phyloP scores from a whole-genome alignment of 1,284 basidiomycete genomes.

The Boletellus deceptivus region DNA sequence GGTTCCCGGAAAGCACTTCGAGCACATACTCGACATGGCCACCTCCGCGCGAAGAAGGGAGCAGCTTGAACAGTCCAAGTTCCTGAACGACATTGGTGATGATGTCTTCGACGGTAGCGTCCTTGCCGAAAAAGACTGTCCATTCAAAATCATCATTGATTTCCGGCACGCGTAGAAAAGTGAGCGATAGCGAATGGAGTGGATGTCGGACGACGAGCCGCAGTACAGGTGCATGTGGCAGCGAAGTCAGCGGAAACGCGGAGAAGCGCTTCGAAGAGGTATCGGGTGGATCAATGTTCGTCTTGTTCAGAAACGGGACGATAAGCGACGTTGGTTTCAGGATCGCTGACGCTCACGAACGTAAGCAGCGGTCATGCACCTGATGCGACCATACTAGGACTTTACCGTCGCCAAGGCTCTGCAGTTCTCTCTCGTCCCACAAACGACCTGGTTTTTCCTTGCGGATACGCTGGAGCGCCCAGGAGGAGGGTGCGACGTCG shows the following conservation, averaged over 20 bases:
- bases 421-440: constrained; percentile 71
- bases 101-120: constrained; percentile 51
- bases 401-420: constrained; percentile 62
- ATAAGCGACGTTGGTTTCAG: constrained; percentile 46
- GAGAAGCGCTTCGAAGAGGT: constrained; percentile 58
- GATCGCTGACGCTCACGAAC: constrained; percentile 44
- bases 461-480: constrained; percentile 67
- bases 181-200: constrained; percentile 50
- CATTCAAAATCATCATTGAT: constrained; percentile 72
- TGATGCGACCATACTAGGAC: neutral
- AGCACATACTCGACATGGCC: constrained; percentile 59
- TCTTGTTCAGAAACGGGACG: constrained; percentile 49
- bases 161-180: constrained; percentile 74
- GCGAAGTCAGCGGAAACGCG: constrained; percentile 67
- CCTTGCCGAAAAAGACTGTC: constrained; percentile 60
- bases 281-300: constrained; percentile 21
- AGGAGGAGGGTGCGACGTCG: constrained; percentile 53
- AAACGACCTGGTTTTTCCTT: constrained; percentile 54
- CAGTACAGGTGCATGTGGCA: constrained; percentile 64
- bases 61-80: constrained; percentile 63
- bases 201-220: constrained; percentile 73
- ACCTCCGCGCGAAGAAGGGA: constrained; percentile 61
- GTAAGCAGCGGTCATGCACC: constrained; percentile 4
- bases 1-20: constrained; percentile 36
- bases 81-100: constrained; percentile 57